These are phyloP conservation scores for Pestalotiopsis sp. DNA, from an alignment of 2,329 filamentous ascomycete species.

Conservation along the genomic window DNA sequence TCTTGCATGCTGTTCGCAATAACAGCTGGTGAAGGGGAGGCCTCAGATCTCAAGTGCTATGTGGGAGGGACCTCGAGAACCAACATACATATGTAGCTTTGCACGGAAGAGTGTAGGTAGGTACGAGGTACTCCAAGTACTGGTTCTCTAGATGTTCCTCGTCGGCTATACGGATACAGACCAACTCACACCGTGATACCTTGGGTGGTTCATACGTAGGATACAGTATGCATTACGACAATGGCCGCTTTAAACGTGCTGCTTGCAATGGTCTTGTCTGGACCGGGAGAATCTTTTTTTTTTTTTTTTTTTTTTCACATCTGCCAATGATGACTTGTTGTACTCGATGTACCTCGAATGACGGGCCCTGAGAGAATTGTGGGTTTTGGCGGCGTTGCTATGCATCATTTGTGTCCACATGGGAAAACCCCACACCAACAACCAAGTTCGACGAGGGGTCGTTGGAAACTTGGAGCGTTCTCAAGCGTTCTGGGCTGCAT, in stretches of 20 bases:
- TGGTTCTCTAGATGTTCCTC: neutral
- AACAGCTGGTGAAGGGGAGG: neutral
- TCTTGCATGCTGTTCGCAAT: neutral
- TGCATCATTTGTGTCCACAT: constrained; percentile 10
- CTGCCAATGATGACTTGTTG: neutral
- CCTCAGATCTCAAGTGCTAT: neutral
- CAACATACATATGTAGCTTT: neutral
- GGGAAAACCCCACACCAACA: neutral
- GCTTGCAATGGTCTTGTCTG: neutral
- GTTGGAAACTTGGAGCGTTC: neutral
- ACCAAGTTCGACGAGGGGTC: too few relatives aligned
- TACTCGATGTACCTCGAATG: neutral
- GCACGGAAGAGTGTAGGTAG: neutral
- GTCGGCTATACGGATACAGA: neutral
- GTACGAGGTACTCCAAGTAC: neutral
- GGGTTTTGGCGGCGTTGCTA: constrained; percentile 11
- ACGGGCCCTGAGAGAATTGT: constrained; percentile 8
- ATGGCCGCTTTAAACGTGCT: constrained; percentile 9
- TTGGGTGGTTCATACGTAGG: too few relatives aligned
- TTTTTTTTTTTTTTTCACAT: neutral
- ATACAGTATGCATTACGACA: neutral
- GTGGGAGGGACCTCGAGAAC: neutral
- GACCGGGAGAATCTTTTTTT: neutral
- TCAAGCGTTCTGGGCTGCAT: neutral
- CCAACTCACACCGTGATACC: neutral